phyloP scores from a whole-genome alignment of 441 rosid genomes.

The Omphalea diandra region DNA sequence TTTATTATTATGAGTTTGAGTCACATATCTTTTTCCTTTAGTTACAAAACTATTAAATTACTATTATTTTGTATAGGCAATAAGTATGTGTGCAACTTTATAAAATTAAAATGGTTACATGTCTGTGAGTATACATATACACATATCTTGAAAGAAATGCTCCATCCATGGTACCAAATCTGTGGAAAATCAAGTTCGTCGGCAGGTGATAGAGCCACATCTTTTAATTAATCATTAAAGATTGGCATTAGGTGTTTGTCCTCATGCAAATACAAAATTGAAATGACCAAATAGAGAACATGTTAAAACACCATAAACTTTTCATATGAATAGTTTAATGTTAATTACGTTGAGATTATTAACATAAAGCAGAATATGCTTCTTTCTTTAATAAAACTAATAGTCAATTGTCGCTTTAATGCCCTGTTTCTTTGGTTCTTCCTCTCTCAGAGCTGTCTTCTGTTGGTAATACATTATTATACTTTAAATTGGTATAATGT shows the following conservation, averaged over 20 bases:
- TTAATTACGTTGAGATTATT: neutral
- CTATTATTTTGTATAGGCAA: too few relatives aligned
- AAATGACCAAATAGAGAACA: neutral
- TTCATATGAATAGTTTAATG: neutral
- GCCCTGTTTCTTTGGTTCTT: slow-evolving; percentile 22
- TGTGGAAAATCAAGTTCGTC: slow-evolving; percentile 10
- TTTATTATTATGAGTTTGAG: too few relatives aligned
- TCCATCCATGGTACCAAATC: slow-evolving; percentile 16
- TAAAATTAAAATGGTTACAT: too few relatives aligned
- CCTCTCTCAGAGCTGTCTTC: slow-evolving; percentile 31
- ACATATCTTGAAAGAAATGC: neutral
- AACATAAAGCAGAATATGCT: neutral
- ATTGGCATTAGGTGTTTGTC: slow-evolving; percentile 12
- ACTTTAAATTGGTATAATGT: too few relatives aligned
- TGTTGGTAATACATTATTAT: slow-evolving; percentile 21
- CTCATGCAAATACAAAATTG: neutral
- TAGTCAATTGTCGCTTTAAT: slow-evolving; percentile 3
- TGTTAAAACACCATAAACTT: neutral
- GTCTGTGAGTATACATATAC: too few relatives aligned
- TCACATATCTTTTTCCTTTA: too few relatives aligned
- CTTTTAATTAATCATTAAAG: neutral
- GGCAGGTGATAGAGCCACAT: slow-evolving; percentile 21
- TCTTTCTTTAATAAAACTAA: slow-evolving; percentile 1
- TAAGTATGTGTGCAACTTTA: too few relatives aligned
- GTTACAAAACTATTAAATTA: too few relatives aligned